phyloP scores from a whole-genome alignment of 2,329 filamentous ascomycete genomes.

The Talaromyces verruculosus region DNA sequence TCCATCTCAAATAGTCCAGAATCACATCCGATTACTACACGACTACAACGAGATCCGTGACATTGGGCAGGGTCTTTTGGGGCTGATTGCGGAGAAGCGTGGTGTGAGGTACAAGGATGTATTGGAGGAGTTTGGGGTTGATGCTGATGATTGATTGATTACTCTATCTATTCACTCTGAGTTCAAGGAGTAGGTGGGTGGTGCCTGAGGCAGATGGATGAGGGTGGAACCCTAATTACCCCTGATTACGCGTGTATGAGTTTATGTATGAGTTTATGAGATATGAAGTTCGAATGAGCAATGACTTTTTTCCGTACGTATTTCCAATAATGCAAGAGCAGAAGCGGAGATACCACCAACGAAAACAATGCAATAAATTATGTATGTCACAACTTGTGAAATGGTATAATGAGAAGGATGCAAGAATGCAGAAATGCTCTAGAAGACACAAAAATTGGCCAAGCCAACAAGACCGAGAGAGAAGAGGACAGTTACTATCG shows the following conservation, averaged over 20 bases:
- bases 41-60: conserved; percentile 72
- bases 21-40: conserved; percentile 65
- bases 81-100: conserved; percentile 64
- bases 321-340: neutral
- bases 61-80: conserved; percentile 64
- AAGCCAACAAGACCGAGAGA: neutral
- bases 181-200: neutral
- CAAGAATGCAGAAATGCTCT: neutral
- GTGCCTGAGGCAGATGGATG: neutral
- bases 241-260: neutral
- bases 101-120: conserved; percentile 54
- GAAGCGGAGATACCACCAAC: neutral
- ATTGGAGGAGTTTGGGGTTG: conserved; percentile 42
- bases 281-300: neutral
- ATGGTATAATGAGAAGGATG: neutral
- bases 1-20: conserved; percentile 56
- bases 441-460: neutral
- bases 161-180: no score
- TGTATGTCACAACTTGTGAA: neutral
- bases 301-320: neutral
- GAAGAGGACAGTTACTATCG: neutral
- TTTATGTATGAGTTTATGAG: neutral
- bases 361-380: neutral
- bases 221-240: neutral
- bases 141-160: conserved; percentile 35